Evolutionary conservation across 129 eudicot species (phyloP), one percentile per base, ranked within the genome.

Genomic region (Helianthus tuberosus): DNA sequence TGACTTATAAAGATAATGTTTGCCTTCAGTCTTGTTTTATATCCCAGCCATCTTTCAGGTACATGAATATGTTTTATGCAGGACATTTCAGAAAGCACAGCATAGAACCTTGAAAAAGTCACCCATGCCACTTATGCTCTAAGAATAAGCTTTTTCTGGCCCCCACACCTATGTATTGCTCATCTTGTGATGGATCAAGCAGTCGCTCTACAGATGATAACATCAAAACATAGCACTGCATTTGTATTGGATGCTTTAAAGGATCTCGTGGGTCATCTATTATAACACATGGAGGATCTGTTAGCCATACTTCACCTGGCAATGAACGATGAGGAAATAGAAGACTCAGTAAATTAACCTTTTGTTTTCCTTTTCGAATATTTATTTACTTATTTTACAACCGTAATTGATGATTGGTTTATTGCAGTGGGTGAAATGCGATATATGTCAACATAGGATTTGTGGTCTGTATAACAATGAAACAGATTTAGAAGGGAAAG

Each of bases 381-480:
- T 39, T 5, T 29, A n/a, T 46, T n/a, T 13, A 5, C 59, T 46
- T 58, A 29, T 2, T 5, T 7, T 73, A 29, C 36, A 29, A 29
- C 17, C 17, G 5, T 60, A 60, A 60, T 12, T 59, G 38, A 15
- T 36, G 41, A 44, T 16, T 36, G 29, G 15, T 57, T 76, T 58
- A 60, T 73, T 73, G 76, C 79, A 92, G 97, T 92, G 97, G 97
- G 96, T 92, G 55, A 85, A 55, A 60, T 92, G 97, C 63, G 93
- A 92, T 78, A 81, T 68, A 81, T 89, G 97, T 74, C 96, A 86
- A 75, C 97, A 92, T 77, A 88, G 85, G 79, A 85, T 87, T 66
- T 92, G 93, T 74, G 97, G 85, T n/a, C 85, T 92, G 7, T 89
- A 83, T 50, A 92, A 85, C 80, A 64, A 76, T 44, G 80, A 81